Base-by-base conservation (phyloP, 148 eudicot genomes). In the Euryodendron excelsum region DNA sequence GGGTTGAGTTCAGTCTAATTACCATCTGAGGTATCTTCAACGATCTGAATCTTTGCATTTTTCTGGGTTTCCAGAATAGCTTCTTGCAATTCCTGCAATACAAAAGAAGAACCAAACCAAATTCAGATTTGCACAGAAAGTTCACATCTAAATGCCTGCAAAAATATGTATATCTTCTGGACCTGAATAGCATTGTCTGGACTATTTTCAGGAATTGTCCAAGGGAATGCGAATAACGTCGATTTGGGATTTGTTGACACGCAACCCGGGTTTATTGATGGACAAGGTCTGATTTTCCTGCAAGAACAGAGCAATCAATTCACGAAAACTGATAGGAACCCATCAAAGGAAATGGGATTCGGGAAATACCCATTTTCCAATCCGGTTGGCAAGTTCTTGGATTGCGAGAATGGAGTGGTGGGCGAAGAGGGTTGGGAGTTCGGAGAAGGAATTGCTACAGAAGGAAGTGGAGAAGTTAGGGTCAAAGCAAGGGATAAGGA, bases 261-360 rank as follows among this genome's bases (percentile, higher is more conserved):
- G 59, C 99, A 96, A 3, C 99, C 82, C 17, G 99, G 99, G 81
- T 96, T 96, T 15, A 89, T 81, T 18, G 97, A 89, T 2, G 99
- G 99, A 80, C 99, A 96, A 53, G 92, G 77, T 70, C 98, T 89
- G 80, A 96, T 88, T 80, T 91, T 96, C 34, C 99, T 91, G 92
- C 85, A 87, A 59, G 28, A 74, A 48, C 15, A 81, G 27, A 67
- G n/a, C 37, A 62, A 33, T 13, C 13, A 78, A 25, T 23, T 45
- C 30, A 47, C 0, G 70, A 34, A 10, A 27, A 17, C n/a, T n/a
- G n/a, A 25, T 0, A 20, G 1, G 12, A 76, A 79, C 20, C 25
- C 23, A 67, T 66, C 7, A 2, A n/a, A 56, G 47, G 1, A 67
- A 64, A 56, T 25, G 37, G 4, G 56, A 31, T 41, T 60, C 11